Evolutionary conservation across 176 grass and related monocot species (phyloP).

Genomic region (Sorghum bicolor): Sorghum_bicolor_NCBIv3 NC_012870.2:3809501-3810000

Average conservation of each 20-base stretch:
- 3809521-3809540: slow-evolving; percentile 86
- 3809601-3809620: slow-evolving; percentile 87
- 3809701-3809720: slow-evolving; percentile 77
- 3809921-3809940: neutral
- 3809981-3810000: neutral
- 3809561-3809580: slow-evolving; percentile 55
- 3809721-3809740: neutral
- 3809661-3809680: slow-evolving; percentile 80
- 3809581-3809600: slow-evolving; percentile 52
- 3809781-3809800: neutral
- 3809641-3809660: slow-evolving; percentile 41
- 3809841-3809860: slow-evolving; percentile 1
- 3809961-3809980: neutral
- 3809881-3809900: neutral
- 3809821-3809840: slow-evolving; percentile 32
- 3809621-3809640: slow-evolving; percentile 19
- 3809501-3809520: slow-evolving; percentile 86
- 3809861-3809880: neutral
- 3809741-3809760: slow-evolving; percentile 32
- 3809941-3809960: neutral
- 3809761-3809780: slow-evolving; percentile 58
- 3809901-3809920: slow-evolving; percentile 1
- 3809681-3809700: slow-evolving; percentile 95
- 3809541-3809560: slow-evolving; percentile 85
- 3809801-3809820: neutral